phyloP scores from a whole-genome alignment of 371 early-diverging fungal genomes.

The Rhizomucor miehei region DNA sequence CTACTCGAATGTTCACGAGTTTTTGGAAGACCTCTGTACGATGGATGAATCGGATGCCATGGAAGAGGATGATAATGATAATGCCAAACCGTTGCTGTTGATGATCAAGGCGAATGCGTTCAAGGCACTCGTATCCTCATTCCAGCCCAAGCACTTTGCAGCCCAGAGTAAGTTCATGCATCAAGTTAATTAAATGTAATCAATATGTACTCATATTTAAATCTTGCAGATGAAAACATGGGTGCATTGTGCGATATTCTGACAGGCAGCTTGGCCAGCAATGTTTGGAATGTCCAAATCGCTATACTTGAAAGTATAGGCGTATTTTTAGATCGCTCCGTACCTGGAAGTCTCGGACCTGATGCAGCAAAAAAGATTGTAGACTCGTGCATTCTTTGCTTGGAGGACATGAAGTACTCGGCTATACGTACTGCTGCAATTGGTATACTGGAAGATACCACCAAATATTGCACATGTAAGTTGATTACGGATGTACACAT shows the following conservation, averaged over 20 bases:
- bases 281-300: constrained; percentile 75
- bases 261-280: constrained; percentile 40
- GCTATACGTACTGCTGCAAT: constrained; percentile 40
- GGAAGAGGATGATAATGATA: constrained; percentile 66
- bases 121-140: constrained; percentile 61
- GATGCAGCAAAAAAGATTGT: constrained; percentile 10
- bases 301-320: constrained; percentile 60
- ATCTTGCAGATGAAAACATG: constrained; percentile 32
- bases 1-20: constrained; percentile 52
- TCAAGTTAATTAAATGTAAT: background rate
- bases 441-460: constrained; percentile 20
- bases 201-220: background rate
- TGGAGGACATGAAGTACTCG: constrained; percentile 37
- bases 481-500: background rate
- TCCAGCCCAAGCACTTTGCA: constrained; percentile 35
- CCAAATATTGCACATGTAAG: background rate
- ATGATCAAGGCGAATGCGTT: constrained; percentile 73
- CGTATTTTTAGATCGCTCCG: constrained; percentile 30
- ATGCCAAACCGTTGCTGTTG: constrained; percentile 61
- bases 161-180: constrained; percentile 45
- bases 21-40: constrained; percentile 55
- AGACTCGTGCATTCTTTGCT: constrained; percentile 15
- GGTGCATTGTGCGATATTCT: constrained; percentile 31
- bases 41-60: constrained; percentile 51
- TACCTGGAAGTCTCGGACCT: too few relatives aligned